Base-by-base conservation (phyloP, 139 green algal genomes). In the Coelastrella sp. region DNA sequence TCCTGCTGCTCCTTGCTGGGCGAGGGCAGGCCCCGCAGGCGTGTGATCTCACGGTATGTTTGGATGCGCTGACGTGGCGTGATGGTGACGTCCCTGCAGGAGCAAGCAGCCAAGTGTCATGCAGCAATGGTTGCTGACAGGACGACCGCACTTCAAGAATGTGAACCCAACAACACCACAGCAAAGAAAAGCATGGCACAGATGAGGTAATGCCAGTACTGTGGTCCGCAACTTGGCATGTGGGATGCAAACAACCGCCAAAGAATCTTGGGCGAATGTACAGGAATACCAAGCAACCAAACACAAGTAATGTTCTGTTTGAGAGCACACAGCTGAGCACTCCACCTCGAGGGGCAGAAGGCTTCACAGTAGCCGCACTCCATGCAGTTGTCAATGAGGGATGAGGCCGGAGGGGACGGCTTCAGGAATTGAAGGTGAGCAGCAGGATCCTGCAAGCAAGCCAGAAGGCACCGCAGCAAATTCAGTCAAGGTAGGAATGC, bases 301-400 rank as follows among this genome's bases (percentile, higher is more conserved):
- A 4, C 63, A 72, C 15, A 14, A 72, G 63, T 17, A 7, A 22
- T 14, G 12, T 17, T 5, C 3, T 5, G 3, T 17, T 17, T 22
- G 63, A 14, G 15, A 17, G 12, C 1, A 72, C 63, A 72, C 63
- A 72, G 63, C 63, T 17, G 15, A 17, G 63, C 4, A 72, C 12
- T 17, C 58, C 25, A 75, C 84, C 84, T 80, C 59, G 84, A 88
- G 59, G 98, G 98, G 96, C 98, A 99, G 94, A 99, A 98, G 89
- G 92, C 96, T 94, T 99, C 98, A 90, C 98, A 99, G 94, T 99
- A 99, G 73, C 98, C 98, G 92, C 98, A 99, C 95, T 99, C 98
- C 88, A 99, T 99, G 96, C 98, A 87, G 92, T 94, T 83, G 94
- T 99, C 94, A 78, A 98, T 95, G 24, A 98, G 93, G 11, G 91